phyloP scores from a whole-genome alignment of 2,329 filamentous ascomycete genomes.

The Zymoseptoria tritici region DNA sequence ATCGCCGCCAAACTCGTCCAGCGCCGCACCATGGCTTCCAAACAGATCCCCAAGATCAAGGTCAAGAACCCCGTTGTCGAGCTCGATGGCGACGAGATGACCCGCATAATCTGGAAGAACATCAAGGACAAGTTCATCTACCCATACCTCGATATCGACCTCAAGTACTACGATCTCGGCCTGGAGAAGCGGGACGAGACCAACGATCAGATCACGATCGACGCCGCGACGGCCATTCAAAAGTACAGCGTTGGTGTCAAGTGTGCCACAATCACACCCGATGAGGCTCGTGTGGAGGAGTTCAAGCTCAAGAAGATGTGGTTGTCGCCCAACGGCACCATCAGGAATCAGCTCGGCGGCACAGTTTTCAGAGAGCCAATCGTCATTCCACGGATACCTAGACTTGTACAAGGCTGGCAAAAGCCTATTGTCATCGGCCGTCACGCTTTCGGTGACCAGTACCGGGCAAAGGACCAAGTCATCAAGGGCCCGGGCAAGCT shows the following conservation, averaged over 20 bases:
- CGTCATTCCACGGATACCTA: constrained; percentile 85
- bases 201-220: constrained; percentile 89
- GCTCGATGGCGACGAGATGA: constrained; percentile 93
- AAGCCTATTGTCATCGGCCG: constrained; percentile 98
- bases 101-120: constrained; percentile 95
- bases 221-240: constrained; percentile 95
- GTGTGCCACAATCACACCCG: constrained; percentile 97
- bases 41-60: constrained; percentile 74
- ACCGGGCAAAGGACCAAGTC: constrained; percentile 89
- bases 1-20: constrained; percentile 28
- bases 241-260: constrained; percentile 99
- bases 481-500: constrained; percentile 77
- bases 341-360: constrained; percentile 66
- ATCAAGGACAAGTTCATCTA: constrained; percentile 99
- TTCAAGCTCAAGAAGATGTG: constrained; percentile 99
- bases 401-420: constrained; percentile 94
- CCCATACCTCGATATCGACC: constrained; percentile 91
- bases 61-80: constrained; percentile 99
- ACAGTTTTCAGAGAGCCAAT: constrained; percentile 99
- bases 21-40: constrained; percentile 31
- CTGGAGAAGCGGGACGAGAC: constrained; percentile 93
- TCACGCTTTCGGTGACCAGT: constrained; percentile 97
- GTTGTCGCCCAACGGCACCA: constrained; percentile 92
- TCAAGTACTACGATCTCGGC: constrained; percentile 62
- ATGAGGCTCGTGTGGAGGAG: constrained; percentile 92